phyloP scores from a whole-genome alignment of 2,329 filamentous ascomycete species.

The Pseudopyricularia javanii region DNA sequence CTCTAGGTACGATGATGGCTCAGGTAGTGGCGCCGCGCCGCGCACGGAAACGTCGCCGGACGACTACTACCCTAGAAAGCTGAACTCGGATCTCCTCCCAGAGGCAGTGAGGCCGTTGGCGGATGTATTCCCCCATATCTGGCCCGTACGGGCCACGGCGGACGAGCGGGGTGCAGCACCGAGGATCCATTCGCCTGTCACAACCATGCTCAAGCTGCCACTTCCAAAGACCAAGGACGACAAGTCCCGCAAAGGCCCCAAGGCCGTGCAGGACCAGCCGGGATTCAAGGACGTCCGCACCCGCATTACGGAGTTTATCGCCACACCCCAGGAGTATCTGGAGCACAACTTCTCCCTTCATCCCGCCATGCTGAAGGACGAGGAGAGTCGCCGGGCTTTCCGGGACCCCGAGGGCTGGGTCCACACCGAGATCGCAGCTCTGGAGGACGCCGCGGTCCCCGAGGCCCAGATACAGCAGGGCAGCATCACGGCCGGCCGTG shows the following conservation, averaged over 20 bases:
- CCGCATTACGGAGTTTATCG: slow-evolving; percentile 69
- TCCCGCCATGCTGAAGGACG: slow-evolving; percentile 56
- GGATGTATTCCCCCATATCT: slow-evolving; percentile 75
- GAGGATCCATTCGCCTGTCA: slow-evolving; percentile 76
- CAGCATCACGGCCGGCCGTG: slow-evolving; percentile 70
- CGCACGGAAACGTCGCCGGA: slow-evolving; percentile 32
- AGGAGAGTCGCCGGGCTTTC: slow-evolving; percentile 39
- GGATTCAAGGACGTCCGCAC: slow-evolving; percentile 66
- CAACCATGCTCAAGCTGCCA: slow-evolving; percentile 69
- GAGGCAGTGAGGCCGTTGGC: slow-evolving; percentile 53
- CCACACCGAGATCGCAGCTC: slow-evolving; percentile 55
- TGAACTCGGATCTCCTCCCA: slow-evolving; percentile 39
- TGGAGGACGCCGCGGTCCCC: slow-evolving; percentile 56
- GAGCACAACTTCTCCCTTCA: slow-evolving; percentile 81
- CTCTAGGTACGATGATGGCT: slow-evolving; percentile 26
- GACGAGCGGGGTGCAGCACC: slow-evolving; percentile 57
- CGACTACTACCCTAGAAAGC: slow-evolving; percentile 43
- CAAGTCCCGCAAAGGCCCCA: slow-evolving; percentile 41
- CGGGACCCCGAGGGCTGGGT: slow-evolving; percentile 65
- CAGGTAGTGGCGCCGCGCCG: slow-evolving; percentile 13
- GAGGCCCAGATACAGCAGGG: slow-evolving; percentile 65
- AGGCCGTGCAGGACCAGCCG: slow-evolving; percentile 50
- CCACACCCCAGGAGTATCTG: slow-evolving; percentile 57
- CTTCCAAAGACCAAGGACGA: slow-evolving; percentile 58
- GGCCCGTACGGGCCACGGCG: slow-evolving; percentile 80